A percentile compares a stretch with the other conserved stretches of the same genome.
These are phyloP conservation scores for Pulveroboletus frians DNA, from an alignment of 768 basidiomycete species.

Conservation along the genomic window DNA sequence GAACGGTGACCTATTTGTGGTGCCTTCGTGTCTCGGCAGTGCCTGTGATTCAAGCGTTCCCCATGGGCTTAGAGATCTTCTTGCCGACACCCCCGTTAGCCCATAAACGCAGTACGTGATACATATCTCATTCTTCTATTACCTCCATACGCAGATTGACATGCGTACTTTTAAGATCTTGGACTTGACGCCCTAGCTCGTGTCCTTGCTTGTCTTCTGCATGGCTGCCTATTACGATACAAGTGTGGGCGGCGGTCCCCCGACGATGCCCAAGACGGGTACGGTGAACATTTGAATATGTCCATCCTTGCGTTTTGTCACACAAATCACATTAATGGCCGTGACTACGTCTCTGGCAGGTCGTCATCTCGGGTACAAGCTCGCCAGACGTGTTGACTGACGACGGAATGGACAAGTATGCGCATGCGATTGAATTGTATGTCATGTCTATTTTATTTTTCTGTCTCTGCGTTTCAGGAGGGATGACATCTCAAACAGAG, in stretches of 20 bases:
- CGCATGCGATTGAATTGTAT: constrained; percentile 59
- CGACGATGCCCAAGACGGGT: constrained; percentile 32
- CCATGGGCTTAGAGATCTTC: background rate
- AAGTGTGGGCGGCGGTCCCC: constrained; percentile 38
- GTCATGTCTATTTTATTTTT: constrained; percentile 11
- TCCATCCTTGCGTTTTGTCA: background rate
- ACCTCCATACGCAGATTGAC: no score
- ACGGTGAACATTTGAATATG: constrained; percentile 45
- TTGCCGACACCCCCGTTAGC: background rate
- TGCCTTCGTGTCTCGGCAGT: no score
- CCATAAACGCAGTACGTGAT: background rate
- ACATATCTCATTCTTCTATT: background rate
- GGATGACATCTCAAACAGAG: background rate
- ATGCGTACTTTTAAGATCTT: constrained; percentile 8
- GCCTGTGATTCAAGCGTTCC: no score
- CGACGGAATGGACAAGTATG: constrained; percentile 53
- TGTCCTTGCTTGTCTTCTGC: background rate
- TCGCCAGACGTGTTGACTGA: constrained; percentile 53
- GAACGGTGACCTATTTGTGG: background rate
- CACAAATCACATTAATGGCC: background rate
- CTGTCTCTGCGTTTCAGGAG: background rate
- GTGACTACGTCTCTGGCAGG: constrained; percentile 22
- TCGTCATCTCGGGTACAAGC: constrained; percentile 64
- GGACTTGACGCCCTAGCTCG: background rate
- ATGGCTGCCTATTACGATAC: constrained; percentile 33